phyloP scores from a whole-genome alignment of 768 basidiomycete species.

The Agrocybe pediades region DNA sequence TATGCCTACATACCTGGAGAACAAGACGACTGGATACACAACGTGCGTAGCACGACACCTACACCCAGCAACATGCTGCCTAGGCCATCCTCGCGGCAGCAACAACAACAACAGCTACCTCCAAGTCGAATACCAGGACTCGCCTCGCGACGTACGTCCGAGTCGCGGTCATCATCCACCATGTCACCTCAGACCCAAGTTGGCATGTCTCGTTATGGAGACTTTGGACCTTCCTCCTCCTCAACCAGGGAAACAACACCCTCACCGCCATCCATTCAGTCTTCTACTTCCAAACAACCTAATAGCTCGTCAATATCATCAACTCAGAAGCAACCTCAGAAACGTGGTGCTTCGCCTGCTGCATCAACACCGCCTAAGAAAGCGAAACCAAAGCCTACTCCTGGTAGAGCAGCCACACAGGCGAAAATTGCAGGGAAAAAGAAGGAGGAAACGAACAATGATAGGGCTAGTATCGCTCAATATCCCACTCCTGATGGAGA shows the following conservation, averaged over 20 bases:
- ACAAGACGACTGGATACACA: conserved; percentile 21
- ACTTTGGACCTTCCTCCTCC: conserved; percentile 30
- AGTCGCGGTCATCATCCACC: conserved; percentile 45
- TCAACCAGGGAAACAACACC: conserved; percentile 32
- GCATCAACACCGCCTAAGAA: conserved; percentile 33
- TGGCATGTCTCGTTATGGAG: conserved; percentile 7
- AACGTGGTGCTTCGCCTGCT: conserved; percentile 33
- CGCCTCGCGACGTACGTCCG: conserved; percentile 43
- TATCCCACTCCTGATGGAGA: conserved; percentile 63
- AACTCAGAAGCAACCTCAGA: conserved; percentile 20
- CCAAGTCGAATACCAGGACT: conserved; percentile 44
- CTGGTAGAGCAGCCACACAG: conserved; percentile 34
- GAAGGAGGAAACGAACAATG: conserved; percentile 42
- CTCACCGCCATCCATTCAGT: conserved; percentile 25
- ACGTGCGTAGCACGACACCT: conserved; percentile 44
- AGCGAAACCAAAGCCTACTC: conserved; percentile 28
- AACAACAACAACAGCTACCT: conserved; percentile 20
- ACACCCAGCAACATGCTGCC: conserved; percentile 30
- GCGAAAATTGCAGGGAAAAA: conserved; percentile 44
- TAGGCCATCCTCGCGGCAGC: conserved; percentile 33
- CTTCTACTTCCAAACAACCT: conserved; percentile 10
- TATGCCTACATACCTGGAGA: conserved; percentile 28
- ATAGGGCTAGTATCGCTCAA: conserved; percentile 59
- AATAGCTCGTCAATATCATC: conserved; percentile 13
- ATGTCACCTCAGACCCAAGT: conserved; percentile 32